Conservation (phyloP, 768 basidiomycete species). For the Cystobasidium tubakii region DNA sequence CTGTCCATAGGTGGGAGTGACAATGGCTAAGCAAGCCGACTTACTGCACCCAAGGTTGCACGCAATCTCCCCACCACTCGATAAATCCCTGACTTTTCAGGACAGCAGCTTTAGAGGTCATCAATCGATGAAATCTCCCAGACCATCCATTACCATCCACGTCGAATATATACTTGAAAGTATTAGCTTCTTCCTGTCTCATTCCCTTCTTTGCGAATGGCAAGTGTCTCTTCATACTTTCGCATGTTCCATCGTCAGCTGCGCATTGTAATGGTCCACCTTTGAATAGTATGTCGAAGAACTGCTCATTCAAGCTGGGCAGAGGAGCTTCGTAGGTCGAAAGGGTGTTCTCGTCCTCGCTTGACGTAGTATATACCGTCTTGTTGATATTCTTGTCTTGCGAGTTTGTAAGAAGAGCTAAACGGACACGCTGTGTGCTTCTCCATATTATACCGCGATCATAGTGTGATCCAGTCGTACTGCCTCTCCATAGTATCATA, state of each 20-base stretch:
- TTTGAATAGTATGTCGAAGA: conserved; percentile 43
- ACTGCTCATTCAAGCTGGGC: conserved; percentile 25
- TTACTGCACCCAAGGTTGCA: conserved; percentile 52
- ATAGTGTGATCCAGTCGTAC: conserved; percentile 49
- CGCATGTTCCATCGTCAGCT: conserved; percentile 41
- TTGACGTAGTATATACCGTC: conserved; percentile 24
- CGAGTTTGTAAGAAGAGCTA: conserved; percentile 39
- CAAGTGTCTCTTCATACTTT: conserved; percentile 25
- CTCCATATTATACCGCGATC: conserved; percentile 40
- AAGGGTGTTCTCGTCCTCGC: conserved; percentile 7
- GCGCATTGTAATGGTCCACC: conserved; percentile 43
- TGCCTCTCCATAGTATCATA: conserved; percentile 52
- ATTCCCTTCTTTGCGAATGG: conserved; percentile 38
- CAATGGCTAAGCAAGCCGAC: neutral
- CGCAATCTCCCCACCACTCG: conserved; percentile 45
- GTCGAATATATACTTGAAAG: conserved; percentile 45
- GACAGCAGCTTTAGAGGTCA: conserved; percentile 51
- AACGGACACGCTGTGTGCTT: conserved; percentile 44
- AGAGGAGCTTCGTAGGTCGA: conserved; percentile 1
- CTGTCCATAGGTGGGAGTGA: too few species aligned
- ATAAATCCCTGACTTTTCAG: conserved; percentile 47
- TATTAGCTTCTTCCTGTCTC: conserved; percentile 42
- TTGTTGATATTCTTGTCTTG: neutral
- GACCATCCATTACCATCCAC: conserved; percentile 60
- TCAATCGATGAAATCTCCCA: conserved; percentile 69